These are phyloP conservation scores for Cicer cuneatum DNA, from an alignment of 306 rosid genomes.

Conservation along the genomic window DNA sequence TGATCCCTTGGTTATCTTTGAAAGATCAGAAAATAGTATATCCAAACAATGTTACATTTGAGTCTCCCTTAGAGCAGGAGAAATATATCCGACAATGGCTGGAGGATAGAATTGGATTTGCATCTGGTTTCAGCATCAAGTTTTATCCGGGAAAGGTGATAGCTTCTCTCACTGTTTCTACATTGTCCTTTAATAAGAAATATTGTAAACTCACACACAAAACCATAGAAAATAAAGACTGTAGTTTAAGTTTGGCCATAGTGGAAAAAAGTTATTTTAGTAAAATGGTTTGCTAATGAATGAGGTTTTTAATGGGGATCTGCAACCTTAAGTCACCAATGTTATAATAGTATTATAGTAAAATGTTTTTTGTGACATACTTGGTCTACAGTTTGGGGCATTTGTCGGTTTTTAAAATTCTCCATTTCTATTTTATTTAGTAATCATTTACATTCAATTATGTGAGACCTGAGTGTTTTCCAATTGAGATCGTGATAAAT, in stretches of 20 bases:
- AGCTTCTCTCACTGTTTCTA: slow-evolving; percentile 32
- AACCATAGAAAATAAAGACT: slow-evolving; percentile 14
- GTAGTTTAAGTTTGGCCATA: slow-evolving; percentile 18
- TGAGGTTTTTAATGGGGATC: slow-evolving; percentile 13
- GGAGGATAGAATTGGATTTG: slow-evolving; percentile 77
- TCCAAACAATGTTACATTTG: slow-evolving; percentile 74
- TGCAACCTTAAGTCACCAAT: slow-evolving; percentile 11
- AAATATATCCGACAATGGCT: slow-evolving; percentile 77
- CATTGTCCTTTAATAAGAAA: slow-evolving; percentile 20
- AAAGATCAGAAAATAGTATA: slow-evolving; percentile 77
- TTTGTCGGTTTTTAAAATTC: slow-evolving; percentile 26
- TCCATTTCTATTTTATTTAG: slow-evolving; percentile 6
- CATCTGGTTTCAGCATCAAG: slow-evolving; percentile 57
- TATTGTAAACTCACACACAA: neutral
- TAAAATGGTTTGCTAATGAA: slow-evolving; percentile 16
- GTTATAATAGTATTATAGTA: neutral
- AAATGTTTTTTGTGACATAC: slow-evolving; percentile 20
- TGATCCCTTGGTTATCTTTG: slow-evolving; percentile 88
- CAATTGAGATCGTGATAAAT: slow-evolving; percentile 7
- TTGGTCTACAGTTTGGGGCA: slow-evolving; percentile 13
- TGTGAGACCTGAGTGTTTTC: slow-evolving; percentile 22
- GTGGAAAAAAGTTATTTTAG: slow-evolving; percentile 10
- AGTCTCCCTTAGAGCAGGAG: slow-evolving; percentile 73
- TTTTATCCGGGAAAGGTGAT: slow-evolving; percentile 89
- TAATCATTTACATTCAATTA: slow-evolving; percentile 9